Base-by-base conservation (phyloP, 441 rosid species). In the Erysimum pusillum region DNA sequence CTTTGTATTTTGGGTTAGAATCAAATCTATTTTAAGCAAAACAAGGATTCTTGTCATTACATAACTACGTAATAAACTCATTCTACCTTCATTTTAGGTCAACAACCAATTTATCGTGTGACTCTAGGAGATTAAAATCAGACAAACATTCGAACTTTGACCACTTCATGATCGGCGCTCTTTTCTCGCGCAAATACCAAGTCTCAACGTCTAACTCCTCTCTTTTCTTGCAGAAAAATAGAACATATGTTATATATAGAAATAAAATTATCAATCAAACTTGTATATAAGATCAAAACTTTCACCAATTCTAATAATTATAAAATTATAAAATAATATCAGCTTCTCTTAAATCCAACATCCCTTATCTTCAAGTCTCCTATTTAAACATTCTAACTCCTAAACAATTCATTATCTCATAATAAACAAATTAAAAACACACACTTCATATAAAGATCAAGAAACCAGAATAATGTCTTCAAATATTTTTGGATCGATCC, bases 171-270 rank as follows among this genome's bases (percentile, higher is more conserved):
- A 56, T 25, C 17, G 22, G 54, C 32, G 32, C 53, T 41, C 31
- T 48, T 35, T 9, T 22, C 52, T 14, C 48, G 60, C 71, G 71
- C 20, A 38, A 35, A 46, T 46, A 51, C 46, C 4, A 67, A 49
- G 39, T 36, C 11, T 36, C 28, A 32, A 62, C 45, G 14, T 12
- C 45, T 5, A 4, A 41, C 45, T 41, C 34, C 53, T 25, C 67
- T 38, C 48, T 61, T 39, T 11, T 38, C 48, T 61, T 39, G 11
- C 14, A 61, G 39, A 36, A 9, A 44, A 28, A 45, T 31, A 14
- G 52, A 46, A 46, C 17, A n/a, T n/a, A 4, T 46, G 52, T 46
- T 41, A 41, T 41, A 41, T 41, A 41, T 62, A 13, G 67, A 7
- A 61, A 41, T n/a, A 2, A 25, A 48, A 13, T 41, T 35, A 41